A percentile compares a stretch with the other conserved stretches of the same genome.
These are phyloP conservation scores for Albophoma yamanashiensis DNA, from an alignment of 2,329 filamentous ascomycete species.

Conservation along the genomic window DNA sequence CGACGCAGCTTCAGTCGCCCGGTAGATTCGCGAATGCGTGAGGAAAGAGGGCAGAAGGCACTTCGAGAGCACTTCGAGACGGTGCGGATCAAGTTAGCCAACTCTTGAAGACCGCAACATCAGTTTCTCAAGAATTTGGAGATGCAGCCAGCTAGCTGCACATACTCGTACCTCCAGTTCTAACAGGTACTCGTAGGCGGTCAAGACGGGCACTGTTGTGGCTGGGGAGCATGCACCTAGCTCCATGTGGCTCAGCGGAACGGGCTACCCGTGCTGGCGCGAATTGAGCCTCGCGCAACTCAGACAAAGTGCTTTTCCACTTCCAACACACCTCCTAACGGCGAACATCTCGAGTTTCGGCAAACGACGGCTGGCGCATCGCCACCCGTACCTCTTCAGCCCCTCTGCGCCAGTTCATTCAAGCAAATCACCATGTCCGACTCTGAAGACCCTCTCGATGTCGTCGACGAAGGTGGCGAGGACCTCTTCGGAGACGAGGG, in stretches of 20 bases:
- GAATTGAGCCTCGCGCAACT: not conserved
- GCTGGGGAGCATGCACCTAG: not conserved
- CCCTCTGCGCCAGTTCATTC: not conserved
- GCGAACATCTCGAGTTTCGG: not conserved
- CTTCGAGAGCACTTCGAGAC: not conserved
- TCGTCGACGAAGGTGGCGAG: conserved; percentile 44
- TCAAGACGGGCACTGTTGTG: not conserved
- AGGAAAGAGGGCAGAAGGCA: not conserved
- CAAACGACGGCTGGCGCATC: not conserved
- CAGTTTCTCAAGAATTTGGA: not conserved
- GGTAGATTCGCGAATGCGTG: not conserved
- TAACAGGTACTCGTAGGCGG: no score
- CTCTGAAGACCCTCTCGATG: conserved; percentile 41
- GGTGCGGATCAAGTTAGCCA: no score
- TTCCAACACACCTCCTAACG: not conserved
- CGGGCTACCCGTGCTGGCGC: not conserved
- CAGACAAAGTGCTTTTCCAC: not conserved
- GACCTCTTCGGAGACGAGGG: conserved; percentile 53
- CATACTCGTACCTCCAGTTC: not conserved
- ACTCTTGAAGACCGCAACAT: no score
- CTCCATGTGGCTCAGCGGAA: not conserved
- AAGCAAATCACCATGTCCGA: conserved; percentile 37
- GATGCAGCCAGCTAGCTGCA: not conserved
- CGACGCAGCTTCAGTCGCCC: not conserved
- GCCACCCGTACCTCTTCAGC: not conserved